Conservation (phyloP, 1,284 basidiomycete genomes). For the Pseudozyma flocculosa region DNA sequence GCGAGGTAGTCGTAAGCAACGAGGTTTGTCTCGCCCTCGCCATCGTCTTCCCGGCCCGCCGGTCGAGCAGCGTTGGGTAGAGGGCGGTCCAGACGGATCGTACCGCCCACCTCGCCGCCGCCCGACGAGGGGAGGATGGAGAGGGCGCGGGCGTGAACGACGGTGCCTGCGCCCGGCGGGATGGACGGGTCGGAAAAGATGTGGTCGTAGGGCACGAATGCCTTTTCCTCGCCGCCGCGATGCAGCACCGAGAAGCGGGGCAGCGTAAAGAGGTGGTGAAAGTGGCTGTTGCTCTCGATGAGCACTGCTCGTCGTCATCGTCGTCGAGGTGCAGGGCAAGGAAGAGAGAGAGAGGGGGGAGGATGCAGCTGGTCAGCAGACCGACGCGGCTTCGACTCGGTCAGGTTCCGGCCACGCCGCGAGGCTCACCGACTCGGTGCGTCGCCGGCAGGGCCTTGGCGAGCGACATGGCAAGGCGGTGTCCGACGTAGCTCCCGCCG, state of each 20-base stretch:
- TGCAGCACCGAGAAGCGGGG: slow-evolving; percentile 62
- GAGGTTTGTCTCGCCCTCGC: no score
- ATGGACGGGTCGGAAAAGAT: slow-evolving; percentile 71
- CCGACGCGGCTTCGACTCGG: no score
- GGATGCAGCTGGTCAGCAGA: background rate
- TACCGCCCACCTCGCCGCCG: background rate
- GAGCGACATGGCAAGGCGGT: slow-evolving; percentile 53
- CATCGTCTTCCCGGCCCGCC: background rate
- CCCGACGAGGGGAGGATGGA: slow-evolving; percentile 5
- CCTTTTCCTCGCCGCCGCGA: slow-evolving; percentile 61
- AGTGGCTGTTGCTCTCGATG: slow-evolving; percentile 62
- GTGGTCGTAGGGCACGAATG: slow-evolving; percentile 63
- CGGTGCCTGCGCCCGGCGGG: background rate
- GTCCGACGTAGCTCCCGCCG: slow-evolving; percentile 31
- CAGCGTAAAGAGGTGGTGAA: slow-evolving; percentile 63
- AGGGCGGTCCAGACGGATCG: slow-evolving; percentile 12
- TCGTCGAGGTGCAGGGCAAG: no score
- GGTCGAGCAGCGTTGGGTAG: background rate
- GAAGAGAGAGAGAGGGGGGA: background rate
- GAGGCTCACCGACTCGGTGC: slow-evolving; percentile 57
- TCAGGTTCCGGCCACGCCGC: background rate
- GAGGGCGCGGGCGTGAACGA: slow-evolving; percentile 22
- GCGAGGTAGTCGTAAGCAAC: slow-evolving; percentile 29
- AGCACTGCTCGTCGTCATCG: no score
- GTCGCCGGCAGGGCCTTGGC: slow-evolving; percentile 56